A percentile compares a stretch with the other conserved stretches of the same genome.
Evolutionary conservation across 2,329 filamentous ascomycete species (phyloP).

Genomic region (Ophiocordyceps camponoti-rufipedis): DNA sequence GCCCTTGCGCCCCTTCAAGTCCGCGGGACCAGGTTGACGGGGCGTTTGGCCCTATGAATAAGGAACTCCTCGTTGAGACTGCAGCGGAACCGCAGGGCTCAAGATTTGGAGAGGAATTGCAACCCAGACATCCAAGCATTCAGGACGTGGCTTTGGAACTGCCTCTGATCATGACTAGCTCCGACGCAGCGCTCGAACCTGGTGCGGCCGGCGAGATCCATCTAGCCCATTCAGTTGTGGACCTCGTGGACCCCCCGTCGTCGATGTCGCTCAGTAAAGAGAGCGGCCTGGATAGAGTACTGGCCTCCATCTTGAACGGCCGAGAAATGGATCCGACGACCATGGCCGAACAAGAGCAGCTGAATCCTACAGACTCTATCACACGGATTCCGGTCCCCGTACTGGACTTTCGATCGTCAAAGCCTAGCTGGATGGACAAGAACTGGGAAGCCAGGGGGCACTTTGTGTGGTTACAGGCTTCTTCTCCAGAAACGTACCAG

Average conservation of each 20-base stretch:
- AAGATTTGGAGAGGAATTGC: background rate
- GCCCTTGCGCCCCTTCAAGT: slow-evolving; percentile 4
- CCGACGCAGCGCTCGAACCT: background rate
- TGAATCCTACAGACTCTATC: slow-evolving; percentile 8
- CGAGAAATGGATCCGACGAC: slow-evolving; percentile 2
- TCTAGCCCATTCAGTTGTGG: background rate
- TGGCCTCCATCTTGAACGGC: slow-evolving; percentile 7
- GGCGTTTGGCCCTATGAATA: background rate
- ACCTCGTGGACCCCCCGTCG: background rate
- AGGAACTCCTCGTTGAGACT: background rate
- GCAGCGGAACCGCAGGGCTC: background rate
- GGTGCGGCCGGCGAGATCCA: background rate
- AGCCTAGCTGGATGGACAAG: slow-evolving; percentile 7
- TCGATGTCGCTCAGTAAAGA: background rate
- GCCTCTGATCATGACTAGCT: slow-evolving; percentile 7
- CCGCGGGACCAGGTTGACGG: background rate
- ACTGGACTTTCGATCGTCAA: slow-evolving; percentile 9
- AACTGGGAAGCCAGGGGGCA: slow-evolving; percentile 7
- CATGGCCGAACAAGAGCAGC: slow-evolving; percentile 10
- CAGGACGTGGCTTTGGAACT: slow-evolving; percentile 7
- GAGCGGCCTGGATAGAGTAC: slow-evolving; percentile 7
- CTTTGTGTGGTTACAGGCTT: slow-evolving; percentile 8
- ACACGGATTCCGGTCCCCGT: slow-evolving; percentile 11
- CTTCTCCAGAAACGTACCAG: background rate
- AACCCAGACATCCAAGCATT: background rate